A percentile compares a stretch with the other conserved stretches of the same genome.
These are phyloP conservation scores for Saccharomycopsis phalli DNA, from an alignment of 1,139 yeast genomes.

Conservation along the genomic window DNA sequence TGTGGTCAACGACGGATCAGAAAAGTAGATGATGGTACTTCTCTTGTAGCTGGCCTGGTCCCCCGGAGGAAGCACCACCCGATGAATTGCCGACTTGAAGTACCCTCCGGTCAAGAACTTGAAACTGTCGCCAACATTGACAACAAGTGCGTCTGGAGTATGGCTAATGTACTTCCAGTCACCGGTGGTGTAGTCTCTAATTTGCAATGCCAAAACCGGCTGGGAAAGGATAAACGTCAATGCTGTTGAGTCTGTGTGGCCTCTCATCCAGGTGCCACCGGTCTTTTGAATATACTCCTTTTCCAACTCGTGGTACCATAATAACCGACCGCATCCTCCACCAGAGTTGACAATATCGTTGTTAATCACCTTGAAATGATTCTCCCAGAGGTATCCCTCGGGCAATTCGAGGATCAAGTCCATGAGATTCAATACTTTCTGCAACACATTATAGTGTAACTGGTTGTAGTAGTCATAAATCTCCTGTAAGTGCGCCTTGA, in stretches of 20 bases:
- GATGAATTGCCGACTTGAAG: constrained; percentile 38
- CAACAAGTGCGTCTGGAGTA: constrained; percentile 36
- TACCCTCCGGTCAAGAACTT: constrained; percentile 41
- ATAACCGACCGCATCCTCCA: constrained; percentile 25
- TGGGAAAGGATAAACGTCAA: constrained; percentile 36
- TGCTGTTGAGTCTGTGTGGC: constrained; percentile 26
- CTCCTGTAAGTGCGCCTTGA: constrained; percentile 30
- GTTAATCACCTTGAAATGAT: constrained; percentile 25
- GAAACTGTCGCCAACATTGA: constrained; percentile 40
- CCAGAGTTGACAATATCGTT: constrained; percentile 23
- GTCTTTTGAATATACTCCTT: constrained; percentile 24
- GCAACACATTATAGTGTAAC: constrained; percentile 31
- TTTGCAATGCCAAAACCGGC: constrained; percentile 34
- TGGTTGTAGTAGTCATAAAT: constrained; percentile 31
- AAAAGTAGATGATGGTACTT: constrained; percentile 37
- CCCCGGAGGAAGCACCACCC: constrained; percentile 38
- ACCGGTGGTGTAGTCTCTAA: constrained; percentile 36
- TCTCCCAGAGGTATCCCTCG: constrained; percentile 32
- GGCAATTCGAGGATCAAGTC: constrained; percentile 37
- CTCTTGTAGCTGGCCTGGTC: constrained; percentile 34
- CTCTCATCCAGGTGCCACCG: constrained; percentile 31
- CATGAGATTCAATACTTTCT: constrained; percentile 31
- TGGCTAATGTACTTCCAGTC: constrained; percentile 43
- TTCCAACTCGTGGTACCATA: constrained; percentile 29
- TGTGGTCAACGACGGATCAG: constrained; percentile 29